Evolutionary conservation across 2,329 filamentous ascomycete genomes (phyloP), one percentile per base, ranked within the genome.

Genomic region (Raffaelea deltoideospora): DNA sequence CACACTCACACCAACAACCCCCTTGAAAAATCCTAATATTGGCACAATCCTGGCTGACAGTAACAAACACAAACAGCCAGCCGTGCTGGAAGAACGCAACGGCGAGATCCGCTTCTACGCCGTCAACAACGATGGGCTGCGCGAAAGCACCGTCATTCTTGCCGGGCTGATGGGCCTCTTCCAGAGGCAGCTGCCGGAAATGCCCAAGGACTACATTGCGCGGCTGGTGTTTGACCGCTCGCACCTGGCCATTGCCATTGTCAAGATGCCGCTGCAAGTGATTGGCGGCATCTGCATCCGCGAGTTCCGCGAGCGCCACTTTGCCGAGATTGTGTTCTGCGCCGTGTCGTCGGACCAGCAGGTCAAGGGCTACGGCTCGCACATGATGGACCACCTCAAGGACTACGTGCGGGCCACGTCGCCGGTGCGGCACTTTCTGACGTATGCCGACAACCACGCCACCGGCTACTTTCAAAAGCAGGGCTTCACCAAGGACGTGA

Each of bases 401-500:
- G 80, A 98, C 62, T 98, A 95, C 50, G 90, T 98, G 55, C 95
- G 94, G 57, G 87, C 88, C 6, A 95, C 88, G 1, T 92, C 84
- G 37, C 79, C 87, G 46, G 87, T 98, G 33, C 95, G 95, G 87
- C 87, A 98, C 58, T 98, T 98, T 57, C 68, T 98, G 3, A 98
- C 90, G 1, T 98, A 98, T 52, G 90, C 90, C 45, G 90, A 98
- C 57, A 98, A 98, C 57, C 95, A 96, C 52, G 90, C 90, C 29
- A 98, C 94, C 45, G 90, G 90, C 10, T 98, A 96, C 57, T 98
- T 98, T 60, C 93, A 96, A 57, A 98, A 98, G 55, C 90, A 98
- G 55, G 90, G 90, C 0, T 98, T 98, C 53, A 96, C 90, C 2
- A 98, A 98, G 55, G 88, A 98, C 49, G 96, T 98, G 45, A 94